Evolutionary conservation across 2,329 filamentous ascomycete species (phyloP), one percentile per base, ranked within the genome.

Genomic region (Colletotrichum kahawae): DNA sequence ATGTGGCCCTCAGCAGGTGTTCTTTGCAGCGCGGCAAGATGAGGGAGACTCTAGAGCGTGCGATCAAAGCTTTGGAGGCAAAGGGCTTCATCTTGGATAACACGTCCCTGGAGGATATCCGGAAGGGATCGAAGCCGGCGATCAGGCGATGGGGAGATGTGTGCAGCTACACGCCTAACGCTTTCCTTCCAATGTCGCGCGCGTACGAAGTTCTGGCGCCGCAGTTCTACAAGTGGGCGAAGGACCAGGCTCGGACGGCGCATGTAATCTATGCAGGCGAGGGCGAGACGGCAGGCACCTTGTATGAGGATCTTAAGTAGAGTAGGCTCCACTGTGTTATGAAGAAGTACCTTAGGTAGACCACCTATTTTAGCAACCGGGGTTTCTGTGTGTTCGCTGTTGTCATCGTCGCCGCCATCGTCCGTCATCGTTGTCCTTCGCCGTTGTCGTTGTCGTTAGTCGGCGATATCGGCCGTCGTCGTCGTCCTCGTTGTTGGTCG

Each of bases 221-320:
- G 12, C 77, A 79, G 60, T 63, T 82, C 13, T 79, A 77, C 31
- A 27, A 56, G 13, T 54, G 67, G 8, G 77, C 69, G 8, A 78
- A 75, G 43, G 12, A 56, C 2, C 82, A 81, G 56, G 78, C 78
- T 1, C 59, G 64, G 1, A 76, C 76, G 10, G 70, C 75, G 2
- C 82, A 82, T 66, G 77, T 74, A 13, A 81, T 84, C 12, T 54
- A 65, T 7, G 70, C 76, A 14, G 82, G 82, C 7, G 81, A 83
- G 70, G 73, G 73, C 18, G 67, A 74, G 21, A 67, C 62, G 9
- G 24, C 29, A 3, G 62, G 60, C 6, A 12, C 27, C 12, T 13
- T 21, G 7, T 51, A 59, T 31, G 16, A 29, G 31, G 29, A 59
- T 33, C 56, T 33, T 12, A 29, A 31, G 29, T 59, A 31, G 31